Evolutionary conservation across 768 basidiomycete genomes (phyloP).

Genomic region (Termitomyces sp.): DNA sequence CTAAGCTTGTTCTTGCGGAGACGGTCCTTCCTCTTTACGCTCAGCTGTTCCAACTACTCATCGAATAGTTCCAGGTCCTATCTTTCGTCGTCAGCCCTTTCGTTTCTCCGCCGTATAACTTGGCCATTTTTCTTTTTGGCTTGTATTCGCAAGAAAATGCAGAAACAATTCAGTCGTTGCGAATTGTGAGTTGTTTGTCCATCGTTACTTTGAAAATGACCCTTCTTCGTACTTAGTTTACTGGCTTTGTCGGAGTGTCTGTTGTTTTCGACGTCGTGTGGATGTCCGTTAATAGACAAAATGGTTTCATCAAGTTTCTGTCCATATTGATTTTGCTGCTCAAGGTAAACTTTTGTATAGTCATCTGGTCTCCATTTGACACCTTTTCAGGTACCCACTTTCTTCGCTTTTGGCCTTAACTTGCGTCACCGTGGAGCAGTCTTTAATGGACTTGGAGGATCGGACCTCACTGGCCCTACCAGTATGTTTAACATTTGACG

Average conservation of each 20-base stretch:
- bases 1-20: slow-evolving; percentile 58
- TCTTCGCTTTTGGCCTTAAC: slow-evolving; percentile 42
- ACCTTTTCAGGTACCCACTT: slow-evolving; percentile 49
- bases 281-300: slow-evolving; percentile 52
- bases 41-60: not conserved
- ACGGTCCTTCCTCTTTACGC: slow-evolving; percentile 34
- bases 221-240: slow-evolving; percentile 43
- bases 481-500: slow-evolving; percentile 27
- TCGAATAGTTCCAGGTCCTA: slow-evolving; percentile 37
- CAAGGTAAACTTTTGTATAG: slow-evolving; percentile 36
- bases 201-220: not conserved
- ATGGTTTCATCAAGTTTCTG: slow-evolving; percentile 49
- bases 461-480: slow-evolving; percentile 50
- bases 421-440: slow-evolving; percentile 56
- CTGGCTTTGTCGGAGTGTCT: slow-evolving; percentile 56
- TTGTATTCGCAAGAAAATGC: slow-evolving; percentile 63
- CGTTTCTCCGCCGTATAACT: slow-evolving; percentile 63
- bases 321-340: slow-evolving; percentile 49
- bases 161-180: slow-evolving; percentile 61
- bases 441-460: slow-evolving; percentile 42
- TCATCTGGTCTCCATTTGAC: not conserved
- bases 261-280: slow-evolving; percentile 67
- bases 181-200: slow-evolving; percentile 38
- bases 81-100: slow-evolving; percentile 57
- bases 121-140: slow-evolving; percentile 81